A percentile compares a stretch with the other conserved stretches of the same genome.
These are phyloP conservation scores for Chaetomium sp. DNA, from an alignment of 2,329 filamentous ascomycete genomes.

Conservation along the genomic window DNA sequence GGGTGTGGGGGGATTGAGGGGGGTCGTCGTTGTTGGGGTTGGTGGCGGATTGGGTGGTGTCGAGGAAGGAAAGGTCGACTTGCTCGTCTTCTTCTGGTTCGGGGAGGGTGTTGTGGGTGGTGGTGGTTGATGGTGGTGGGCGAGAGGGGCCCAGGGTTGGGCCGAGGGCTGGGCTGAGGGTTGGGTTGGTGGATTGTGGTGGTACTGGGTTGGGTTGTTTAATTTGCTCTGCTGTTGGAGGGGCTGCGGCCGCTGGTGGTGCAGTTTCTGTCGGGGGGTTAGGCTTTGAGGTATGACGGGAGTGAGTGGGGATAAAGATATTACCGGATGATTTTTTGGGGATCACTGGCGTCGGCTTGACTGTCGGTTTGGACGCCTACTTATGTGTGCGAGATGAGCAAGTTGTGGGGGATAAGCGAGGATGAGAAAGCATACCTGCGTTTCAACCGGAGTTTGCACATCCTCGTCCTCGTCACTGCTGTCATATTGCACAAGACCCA, in stretches of 20 bases:
- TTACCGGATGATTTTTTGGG: neutral
- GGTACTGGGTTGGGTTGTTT: neutral
- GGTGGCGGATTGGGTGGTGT: neutral
- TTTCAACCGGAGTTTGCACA: conserved; percentile 6
- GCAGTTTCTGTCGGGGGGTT: neutral
- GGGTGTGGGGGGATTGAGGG: conserved; percentile 60
- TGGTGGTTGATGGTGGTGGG: conserved; percentile 20
- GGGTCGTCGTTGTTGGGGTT: conserved; percentile 11
- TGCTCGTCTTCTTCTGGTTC: conserved; percentile 12
- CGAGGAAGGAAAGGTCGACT: conserved; percentile 21
- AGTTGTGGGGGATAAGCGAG: neutral
- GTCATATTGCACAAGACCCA: conserved; percentile 42
- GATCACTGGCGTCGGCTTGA: neutral
- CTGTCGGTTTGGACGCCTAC: neutral
- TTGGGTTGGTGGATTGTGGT: conserved; percentile 1
- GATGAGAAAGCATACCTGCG: neutral
- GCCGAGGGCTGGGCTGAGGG: conserved; percentile 19
- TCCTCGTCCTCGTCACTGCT: conserved; percentile 48
- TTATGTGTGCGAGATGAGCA: too few relatives aligned
- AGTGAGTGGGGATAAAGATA: neutral
- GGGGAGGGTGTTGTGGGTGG: conserved; percentile 15
- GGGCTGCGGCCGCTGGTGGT: neutral
- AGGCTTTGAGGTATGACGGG: neutral
- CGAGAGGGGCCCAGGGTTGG: conserved; percentile 36
- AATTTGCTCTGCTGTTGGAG: neutral